A percentile compares a stretch with the other conserved stretches of the same genome.
Conservation (phyloP, 106 monocot genomes). For the Xerophyta viscosa region DNA sequence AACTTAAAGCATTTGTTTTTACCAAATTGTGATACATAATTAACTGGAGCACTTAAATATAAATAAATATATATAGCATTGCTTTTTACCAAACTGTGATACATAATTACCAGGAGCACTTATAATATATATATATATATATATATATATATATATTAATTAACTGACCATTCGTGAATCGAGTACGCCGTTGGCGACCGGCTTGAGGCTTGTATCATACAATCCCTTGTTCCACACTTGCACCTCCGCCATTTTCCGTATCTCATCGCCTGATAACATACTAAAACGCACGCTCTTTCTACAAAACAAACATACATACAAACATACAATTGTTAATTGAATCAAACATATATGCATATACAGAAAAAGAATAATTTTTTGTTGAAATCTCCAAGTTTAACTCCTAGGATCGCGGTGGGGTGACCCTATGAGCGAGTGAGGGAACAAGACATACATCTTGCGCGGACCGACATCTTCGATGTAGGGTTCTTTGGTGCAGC, state of each 20-base stretch:
- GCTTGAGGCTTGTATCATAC: conserved; percentile 24
- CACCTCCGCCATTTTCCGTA: conserved; percentile 63
- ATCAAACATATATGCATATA: background rate
- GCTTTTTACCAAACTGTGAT: too few relatives aligned
- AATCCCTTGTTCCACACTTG: conserved; percentile 68
- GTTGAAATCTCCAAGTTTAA: too few relatives aligned
- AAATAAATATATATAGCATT: too few relatives aligned
- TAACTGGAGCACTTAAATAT: too few relatives aligned
- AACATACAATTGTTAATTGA: background rate
- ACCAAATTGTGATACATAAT: too few relatives aligned
- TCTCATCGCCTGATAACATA: conserved; percentile 65
- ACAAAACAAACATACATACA: background rate
- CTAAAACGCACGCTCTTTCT: conserved; percentile 68
- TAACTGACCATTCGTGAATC: conserved; percentile 75
- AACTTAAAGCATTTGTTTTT: too few relatives aligned
- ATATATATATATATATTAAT: conserved; percentile 16
- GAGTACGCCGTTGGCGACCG: conserved; percentile 46
- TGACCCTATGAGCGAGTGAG: background rate
- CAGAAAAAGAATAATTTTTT: too few relatives aligned
- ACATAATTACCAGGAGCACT: too few relatives aligned
- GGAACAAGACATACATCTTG: conserved; percentile 75
- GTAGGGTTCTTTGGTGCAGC: conserved; percentile 84
- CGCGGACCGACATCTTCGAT: conserved; percentile 54
- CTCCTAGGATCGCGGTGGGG: background rate
- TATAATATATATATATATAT: background rate